These are phyloP conservation scores for Amyloporia xantha DNA, from an alignment of 768 basidiomycete genomes.

Conservation along the genomic window DNA sequence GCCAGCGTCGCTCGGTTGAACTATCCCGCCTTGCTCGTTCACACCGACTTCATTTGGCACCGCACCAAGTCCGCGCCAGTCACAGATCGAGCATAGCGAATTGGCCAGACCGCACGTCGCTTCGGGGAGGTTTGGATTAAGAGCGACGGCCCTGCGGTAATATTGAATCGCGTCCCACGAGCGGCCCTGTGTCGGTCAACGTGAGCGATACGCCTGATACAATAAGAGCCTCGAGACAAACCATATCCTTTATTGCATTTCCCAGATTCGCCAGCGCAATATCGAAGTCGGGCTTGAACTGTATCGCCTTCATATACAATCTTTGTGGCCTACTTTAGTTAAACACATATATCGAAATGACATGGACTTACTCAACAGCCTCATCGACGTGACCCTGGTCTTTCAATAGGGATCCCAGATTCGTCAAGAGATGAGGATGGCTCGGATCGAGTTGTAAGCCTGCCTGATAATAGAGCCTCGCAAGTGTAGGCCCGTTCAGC, in stretches of 20 bases:
- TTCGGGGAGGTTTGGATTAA: conserved; percentile 39
- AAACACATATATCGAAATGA: not conserved
- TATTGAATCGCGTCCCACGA: conserved; percentile 38
- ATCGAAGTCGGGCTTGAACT: conserved; percentile 39
- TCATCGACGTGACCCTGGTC: conserved; percentile 36
- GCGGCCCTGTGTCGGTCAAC: conserved; percentile 26
- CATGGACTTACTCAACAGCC: conserved; percentile 33
- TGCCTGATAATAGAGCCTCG: conserved; percentile 37
- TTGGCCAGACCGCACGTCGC: conserved; percentile 43
- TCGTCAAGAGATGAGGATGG: conserved; percentile 45
- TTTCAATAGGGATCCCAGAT: conserved; percentile 44
- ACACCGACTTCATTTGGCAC: conserved; percentile 20
- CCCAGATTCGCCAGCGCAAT: conserved; percentile 47
- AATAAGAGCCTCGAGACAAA: conserved; percentile 15
- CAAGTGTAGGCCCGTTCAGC: conserved; percentile 29
- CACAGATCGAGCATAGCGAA: conserved; percentile 40
- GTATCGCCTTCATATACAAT: conserved; percentile 34
- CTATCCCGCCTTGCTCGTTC: conserved; percentile 17
- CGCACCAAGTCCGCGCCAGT: conserved; percentile 37
- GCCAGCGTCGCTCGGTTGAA: conserved; percentile 8
- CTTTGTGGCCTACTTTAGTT: conserved; percentile 19
- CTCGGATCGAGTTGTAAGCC: conserved; percentile 38
- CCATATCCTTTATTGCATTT: conserved; percentile 43
- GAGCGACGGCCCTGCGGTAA: conserved; percentile 36
- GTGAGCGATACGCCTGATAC: not conserved